phyloP scores from a whole-genome alignment of 2,329 filamentous ascomycete species.

The Exophiala alcalophila region DNA sequence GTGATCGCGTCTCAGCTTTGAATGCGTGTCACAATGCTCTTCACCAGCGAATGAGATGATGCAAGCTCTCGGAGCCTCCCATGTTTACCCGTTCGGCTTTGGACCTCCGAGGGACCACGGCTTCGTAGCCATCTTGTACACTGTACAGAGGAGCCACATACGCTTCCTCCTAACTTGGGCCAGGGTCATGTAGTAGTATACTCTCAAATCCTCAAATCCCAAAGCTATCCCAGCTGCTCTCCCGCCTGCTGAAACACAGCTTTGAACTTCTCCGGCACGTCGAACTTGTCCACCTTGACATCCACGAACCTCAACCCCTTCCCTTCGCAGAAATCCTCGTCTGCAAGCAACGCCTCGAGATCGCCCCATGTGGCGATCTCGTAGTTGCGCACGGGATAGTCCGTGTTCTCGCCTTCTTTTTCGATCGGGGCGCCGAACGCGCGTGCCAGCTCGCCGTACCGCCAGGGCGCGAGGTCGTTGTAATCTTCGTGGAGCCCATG shows the following conservation, averaged over 20 bases:
- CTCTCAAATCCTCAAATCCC: too few species aligned
- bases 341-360: conserved; percentile 61
- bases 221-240: conserved; percentile 18
- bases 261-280: conserved; percentile 57
- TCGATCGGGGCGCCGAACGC: conserved; percentile 62
- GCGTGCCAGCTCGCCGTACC: conserved; percentile 64
- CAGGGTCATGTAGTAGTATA: too few species aligned
- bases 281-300: conserved; percentile 74
- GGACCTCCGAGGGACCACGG: too few species aligned
- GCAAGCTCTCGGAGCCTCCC: too few species aligned
- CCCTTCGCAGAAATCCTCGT: conserved; percentile 60
- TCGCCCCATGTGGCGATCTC: conserved; percentile 67
- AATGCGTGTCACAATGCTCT: too few species aligned
- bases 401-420: conserved; percentile 53
- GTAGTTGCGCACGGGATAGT: conserved; percentile 39
- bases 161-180: too few species aligned
- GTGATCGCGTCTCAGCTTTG: too few species aligned
- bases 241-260: conserved; percentile 20
- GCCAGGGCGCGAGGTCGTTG: conserved; percentile 77
- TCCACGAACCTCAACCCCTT: conserved; percentile 67
- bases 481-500: conserved; percentile 77
- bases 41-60: too few species aligned
- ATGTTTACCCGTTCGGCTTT: too few species aligned
- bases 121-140: too few species aligned
- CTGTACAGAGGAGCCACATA: too few species aligned